phyloP scores from a whole-genome alignment of 352 stramenopile species.

The Phytopythium montanum region DNA sequence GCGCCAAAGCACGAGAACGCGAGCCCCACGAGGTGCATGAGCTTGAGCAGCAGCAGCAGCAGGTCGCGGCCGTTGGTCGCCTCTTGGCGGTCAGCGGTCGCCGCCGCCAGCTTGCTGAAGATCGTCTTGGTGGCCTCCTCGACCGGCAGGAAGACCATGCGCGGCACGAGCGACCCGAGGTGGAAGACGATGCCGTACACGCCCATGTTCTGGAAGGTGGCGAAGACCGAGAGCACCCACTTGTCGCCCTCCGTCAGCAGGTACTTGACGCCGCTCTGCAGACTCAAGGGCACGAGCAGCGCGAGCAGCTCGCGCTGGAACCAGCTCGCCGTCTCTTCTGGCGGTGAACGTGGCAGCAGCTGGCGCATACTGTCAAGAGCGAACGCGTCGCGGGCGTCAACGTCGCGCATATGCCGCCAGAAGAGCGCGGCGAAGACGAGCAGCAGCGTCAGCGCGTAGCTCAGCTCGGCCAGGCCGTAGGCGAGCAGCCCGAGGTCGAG shows the following conservation, averaged over 20 bases:
- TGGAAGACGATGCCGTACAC: slow-evolving; percentile 96
- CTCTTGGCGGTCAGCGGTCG: slow-evolving; percentile 10
- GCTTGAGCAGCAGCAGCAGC: slow-evolving; percentile 77
- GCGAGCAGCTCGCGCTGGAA: slow-evolving; percentile 59
- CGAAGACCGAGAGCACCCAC: slow-evolving; percentile 91
- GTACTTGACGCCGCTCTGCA: slow-evolving; percentile 97
- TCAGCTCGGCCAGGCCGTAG: slow-evolving; percentile 75
- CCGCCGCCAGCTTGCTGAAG: slow-evolving; percentile 87
- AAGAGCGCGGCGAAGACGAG: slow-evolving; percentile 62
- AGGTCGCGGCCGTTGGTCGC: slow-evolving; percentile 30
- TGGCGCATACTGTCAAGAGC: slow-evolving; percentile 48
- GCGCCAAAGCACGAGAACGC: slow-evolving; percentile 84
- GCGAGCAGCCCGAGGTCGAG: slow-evolving; percentile 60
- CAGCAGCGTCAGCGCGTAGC: slow-evolving; percentile 59
- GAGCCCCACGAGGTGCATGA: slow-evolving; percentile 80
- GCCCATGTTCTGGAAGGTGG: slow-evolving; percentile 91
- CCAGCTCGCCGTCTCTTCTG: slow-evolving; percentile 10
- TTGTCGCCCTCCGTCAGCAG: slow-evolving; percentile 96
- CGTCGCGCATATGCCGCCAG: slow-evolving; percentile 29
- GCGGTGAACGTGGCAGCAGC: slow-evolving; percentile 36
- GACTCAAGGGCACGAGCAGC: slow-evolving; percentile 69
- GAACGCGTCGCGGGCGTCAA: slow-evolving; percentile 13
- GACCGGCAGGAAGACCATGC: slow-evolving; percentile 95
- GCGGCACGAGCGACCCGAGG: slow-evolving; percentile 93
- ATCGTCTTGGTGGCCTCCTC: slow-evolving; percentile 96